Conservation (phyloP, 805 yeast species). For the Torulaspora microellipsoides region DNA sequence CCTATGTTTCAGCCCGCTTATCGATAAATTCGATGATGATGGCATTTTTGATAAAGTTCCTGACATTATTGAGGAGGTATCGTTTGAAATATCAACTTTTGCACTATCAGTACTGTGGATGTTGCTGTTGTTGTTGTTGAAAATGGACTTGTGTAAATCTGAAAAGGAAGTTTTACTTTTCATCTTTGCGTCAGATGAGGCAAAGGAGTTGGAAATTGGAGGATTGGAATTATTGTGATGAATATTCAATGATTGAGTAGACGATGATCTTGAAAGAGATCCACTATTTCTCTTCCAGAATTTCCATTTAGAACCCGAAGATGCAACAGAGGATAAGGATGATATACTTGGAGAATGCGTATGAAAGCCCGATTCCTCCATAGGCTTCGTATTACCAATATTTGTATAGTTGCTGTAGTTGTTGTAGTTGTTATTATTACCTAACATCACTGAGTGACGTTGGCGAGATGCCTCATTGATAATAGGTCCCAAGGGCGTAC, state of each 20-base stretch:
- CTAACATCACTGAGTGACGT: slow-evolving; percentile 10
- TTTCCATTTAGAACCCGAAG: slow-evolving; percentile 29
- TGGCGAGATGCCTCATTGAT: slow-evolving; percentile 12
- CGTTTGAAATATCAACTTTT: slow-evolving; percentile 4
- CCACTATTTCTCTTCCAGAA: slow-evolving; percentile 32
- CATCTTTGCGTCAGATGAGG: slow-evolving; percentile 7
- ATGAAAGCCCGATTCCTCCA: slow-evolving; percentile 8
- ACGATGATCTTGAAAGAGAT: slow-evolving; percentile 15
- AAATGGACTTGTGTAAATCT: slow-evolving; percentile 24
- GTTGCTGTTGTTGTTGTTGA: slow-evolving; percentile 5
- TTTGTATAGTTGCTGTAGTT: slow-evolving; percentile 3
- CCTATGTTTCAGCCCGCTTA: slow-evolving; percentile 20
- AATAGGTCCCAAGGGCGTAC: slow-evolving; percentile 16
- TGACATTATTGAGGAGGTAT: slow-evolving; percentile 6
- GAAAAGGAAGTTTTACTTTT: slow-evolving; percentile 22
- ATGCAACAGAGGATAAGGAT: slow-evolving; percentile 18
- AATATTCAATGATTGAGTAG: slow-evolving; percentile 11
- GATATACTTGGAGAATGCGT: slow-evolving; percentile 21
- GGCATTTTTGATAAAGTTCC: slow-evolving; percentile 17
- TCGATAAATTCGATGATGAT: slow-evolving; percentile 24
- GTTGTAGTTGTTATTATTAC: slow-evolving; percentile 5
- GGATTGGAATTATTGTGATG: not conserved
- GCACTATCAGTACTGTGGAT: not conserved
- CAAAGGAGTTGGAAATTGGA: not conserved
- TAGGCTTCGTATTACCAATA: not conserved